These are phyloP conservation scores for Protomyces arabidopsidicola DNA, from an alignment of 1,139 yeast genomes.

Conservation along the genomic window DNA sequence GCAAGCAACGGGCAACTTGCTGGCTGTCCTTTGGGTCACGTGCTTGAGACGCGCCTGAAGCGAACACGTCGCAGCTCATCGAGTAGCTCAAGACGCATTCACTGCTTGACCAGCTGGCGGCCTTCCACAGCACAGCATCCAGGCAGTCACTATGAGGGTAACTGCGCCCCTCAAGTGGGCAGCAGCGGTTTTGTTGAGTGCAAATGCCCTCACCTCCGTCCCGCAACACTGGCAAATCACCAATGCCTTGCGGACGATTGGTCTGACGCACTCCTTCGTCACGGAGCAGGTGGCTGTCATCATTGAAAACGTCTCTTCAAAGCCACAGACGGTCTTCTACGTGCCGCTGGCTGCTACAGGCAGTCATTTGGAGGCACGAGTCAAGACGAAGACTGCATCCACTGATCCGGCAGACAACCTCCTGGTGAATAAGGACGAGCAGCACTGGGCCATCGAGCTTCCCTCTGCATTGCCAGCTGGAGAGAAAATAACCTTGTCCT, in stretches of 20 bases:
- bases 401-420: background rate
- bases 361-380: slow-evolving; percentile 15
- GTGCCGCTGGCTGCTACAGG: slow-evolving; percentile 1
- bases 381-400: slow-evolving; percentile 1
- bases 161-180: background rate
- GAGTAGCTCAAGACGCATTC: too few species aligned
- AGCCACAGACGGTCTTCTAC: slow-evolving; percentile 56
- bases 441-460: slow-evolving; percentile 50
- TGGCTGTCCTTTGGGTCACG: too few species aligned
- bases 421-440: slow-evolving; percentile 33
- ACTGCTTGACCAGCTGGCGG: too few species aligned
- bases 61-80: too few species aligned
- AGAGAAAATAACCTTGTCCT: slow-evolving; percentile 41
- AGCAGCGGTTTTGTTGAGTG: background rate
- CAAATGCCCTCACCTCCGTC: background rate
- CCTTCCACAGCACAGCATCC: too few species aligned
- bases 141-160: background rate
- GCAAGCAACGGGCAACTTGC: too few species aligned
- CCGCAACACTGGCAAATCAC: slow-evolving; percentile 35
- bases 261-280: slow-evolving; percentile 61
- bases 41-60: too few species aligned
- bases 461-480: slow-evolving; percentile 68
- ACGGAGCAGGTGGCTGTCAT: slow-evolving; percentile 57
- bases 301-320: slow-evolving; percentile 55
- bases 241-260: slow-evolving; percentile 45